Evolutionary conservation across 176 grass and related monocot genomes (phyloP).

Genomic region (Juncus inflexus): DNA sequence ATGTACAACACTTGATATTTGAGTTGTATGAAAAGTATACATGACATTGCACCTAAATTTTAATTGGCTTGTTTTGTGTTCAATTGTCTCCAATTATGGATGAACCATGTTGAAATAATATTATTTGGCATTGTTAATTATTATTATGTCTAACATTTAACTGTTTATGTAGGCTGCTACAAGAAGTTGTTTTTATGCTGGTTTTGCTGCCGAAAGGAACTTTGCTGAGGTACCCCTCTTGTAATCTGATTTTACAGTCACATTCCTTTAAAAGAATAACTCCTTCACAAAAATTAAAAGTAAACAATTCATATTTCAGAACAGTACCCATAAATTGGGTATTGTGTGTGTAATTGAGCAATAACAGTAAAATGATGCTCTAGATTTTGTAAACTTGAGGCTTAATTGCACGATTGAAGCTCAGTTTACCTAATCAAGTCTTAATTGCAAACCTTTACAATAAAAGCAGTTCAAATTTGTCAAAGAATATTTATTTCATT

Average conservation of each 20-base stretch:
- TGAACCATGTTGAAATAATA: too few relatives aligned
- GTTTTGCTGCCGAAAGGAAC: conserved; percentile 90
- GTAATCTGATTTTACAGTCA: conserved; percentile 3
- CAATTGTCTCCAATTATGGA: too few relatives aligned
- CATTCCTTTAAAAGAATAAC: not conserved
- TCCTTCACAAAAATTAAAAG: not conserved
- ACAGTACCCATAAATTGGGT: too few relatives aligned
- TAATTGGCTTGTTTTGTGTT: too few relatives aligned
- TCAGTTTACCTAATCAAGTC: not conserved
- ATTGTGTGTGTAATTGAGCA: too few relatives aligned
- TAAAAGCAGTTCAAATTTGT: too few relatives aligned
- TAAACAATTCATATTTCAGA: too few relatives aligned
- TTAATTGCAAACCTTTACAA: not conserved
- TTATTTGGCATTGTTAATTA: too few relatives aligned
- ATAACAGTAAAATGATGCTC: not conserved
- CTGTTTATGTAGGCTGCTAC: conserved; percentile 63
- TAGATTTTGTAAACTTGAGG: not conserved
- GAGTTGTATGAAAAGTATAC: too few relatives aligned
- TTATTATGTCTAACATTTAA: not conserved
- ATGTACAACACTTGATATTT: too few relatives aligned
- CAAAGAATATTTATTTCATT: too few relatives aligned
- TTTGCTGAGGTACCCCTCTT: conserved; percentile 72
- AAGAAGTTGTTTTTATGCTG: conserved; percentile 94
- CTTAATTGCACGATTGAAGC: not conserved
- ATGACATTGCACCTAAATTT: too few relatives aligned